Base-by-base conservation (phyloP, 176 grass and related monocot species). In the Avena atlantica region DNA sequence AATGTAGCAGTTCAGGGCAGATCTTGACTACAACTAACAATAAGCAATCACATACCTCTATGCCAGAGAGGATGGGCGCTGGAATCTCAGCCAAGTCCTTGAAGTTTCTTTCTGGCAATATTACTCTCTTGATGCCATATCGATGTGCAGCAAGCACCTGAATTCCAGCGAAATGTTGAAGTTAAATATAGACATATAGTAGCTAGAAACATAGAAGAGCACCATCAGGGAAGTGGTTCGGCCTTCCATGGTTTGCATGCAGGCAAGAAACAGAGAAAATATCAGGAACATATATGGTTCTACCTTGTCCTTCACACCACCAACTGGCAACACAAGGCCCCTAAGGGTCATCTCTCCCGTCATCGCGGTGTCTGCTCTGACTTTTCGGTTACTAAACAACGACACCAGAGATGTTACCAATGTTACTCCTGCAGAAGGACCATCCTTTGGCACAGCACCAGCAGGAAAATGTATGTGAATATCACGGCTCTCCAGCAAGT, bases 381-480 rank as follows among this genome's bases (percentile, higher is more conserved):
- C 97, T 83, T 96, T 99, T 17, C 80, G 81, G 57, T 93, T 82
- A 76, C 94, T 99, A 67, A 99, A 99, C 57, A 99, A 86, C 34
- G 97, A 99, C 42, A 99, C 94, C 8, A 99, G 74, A 4, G 97
- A 89, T 49, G 97, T 96, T 66, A 99, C 97, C 68, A 99, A 72
- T 81, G 97, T 99, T 44, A 99, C 92, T 78, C 97, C 97, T 34
- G 97, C 97, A 20, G 97, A 99, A 64, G 97, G 97, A 78, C 97
- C 97, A 94, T 99, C 97, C 85, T 99, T 99, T 3, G 97, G 97
- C 60, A 99, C 94, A n/a, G 94, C 94, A 89, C 97, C 97, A 76
- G 97, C 97, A 78, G 97, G 97, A 87, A 99, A 99, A 89, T 99
- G 97, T 83, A 99, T 96, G 77, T 99, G 97, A 78, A 99, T 90